Conservation (phyloP, 2,329 filamentous ascomycete species). For the Diaporthe sp. region DNA sequence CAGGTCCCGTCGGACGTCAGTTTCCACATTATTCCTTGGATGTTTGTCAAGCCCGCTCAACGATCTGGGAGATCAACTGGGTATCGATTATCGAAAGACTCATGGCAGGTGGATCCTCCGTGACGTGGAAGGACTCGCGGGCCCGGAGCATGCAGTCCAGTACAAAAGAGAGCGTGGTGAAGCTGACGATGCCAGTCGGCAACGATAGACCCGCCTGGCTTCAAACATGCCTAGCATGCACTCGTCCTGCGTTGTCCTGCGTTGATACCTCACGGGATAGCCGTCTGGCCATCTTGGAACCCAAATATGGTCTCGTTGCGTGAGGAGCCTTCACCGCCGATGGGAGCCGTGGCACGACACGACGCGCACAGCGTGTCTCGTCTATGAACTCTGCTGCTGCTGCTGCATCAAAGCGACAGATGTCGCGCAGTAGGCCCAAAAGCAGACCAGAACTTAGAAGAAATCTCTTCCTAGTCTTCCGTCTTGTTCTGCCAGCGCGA, state of each 20-base stretch:
- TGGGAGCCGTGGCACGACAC: background rate
- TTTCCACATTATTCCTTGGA: background rate
- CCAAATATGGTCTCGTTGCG: background rate
- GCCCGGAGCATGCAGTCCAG: background rate
- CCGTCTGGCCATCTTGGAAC: conserved; percentile 18
- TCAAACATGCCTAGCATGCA: conserved; percentile 16
- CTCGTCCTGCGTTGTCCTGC: background rate
- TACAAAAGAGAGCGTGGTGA: background rate
- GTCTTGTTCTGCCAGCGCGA: conserved; percentile 35
- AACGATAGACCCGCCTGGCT: background rate
- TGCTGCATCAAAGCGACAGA: conserved; percentile 12
- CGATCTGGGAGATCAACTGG: conserved; percentile 13
- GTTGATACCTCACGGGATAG: conserved; percentile 15
- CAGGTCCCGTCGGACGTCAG: background rate
- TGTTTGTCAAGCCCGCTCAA: background rate
- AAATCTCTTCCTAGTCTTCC: background rate
- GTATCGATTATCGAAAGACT: background rate
- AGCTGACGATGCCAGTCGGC: conserved; percentile 21
- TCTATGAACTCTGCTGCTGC: background rate
- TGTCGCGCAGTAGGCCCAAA: conserved; percentile 25
- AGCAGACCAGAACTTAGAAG: conserved; percentile 4
- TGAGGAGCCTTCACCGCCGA: conserved; percentile 24
- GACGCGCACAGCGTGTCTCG: conserved; percentile 5
- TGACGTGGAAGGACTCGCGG: conserved; percentile 15
- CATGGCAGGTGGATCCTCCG: background rate